phyloP scores from a whole-genome alignment of 495 filamentous ascomycete genomes.

The Chaetomium fimeti region DNA sequence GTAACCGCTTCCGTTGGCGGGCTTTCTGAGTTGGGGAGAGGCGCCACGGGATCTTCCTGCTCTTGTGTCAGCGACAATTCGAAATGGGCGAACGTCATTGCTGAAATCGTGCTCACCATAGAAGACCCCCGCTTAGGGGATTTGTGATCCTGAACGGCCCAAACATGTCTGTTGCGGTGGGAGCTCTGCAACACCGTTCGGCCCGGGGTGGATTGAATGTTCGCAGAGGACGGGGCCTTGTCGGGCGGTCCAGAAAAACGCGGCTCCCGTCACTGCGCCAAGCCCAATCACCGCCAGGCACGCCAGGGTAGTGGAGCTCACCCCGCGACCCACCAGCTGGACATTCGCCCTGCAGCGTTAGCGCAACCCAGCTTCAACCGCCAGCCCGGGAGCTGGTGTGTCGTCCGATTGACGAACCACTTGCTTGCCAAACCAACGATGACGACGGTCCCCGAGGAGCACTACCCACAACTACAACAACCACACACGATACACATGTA shows the following conservation, averaged over 20 bases:
- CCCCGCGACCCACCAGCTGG: constrained; percentile 28
- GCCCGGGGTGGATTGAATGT: constrained; percentile 15
- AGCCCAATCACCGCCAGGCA: constrained; percentile 20
- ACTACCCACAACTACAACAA: constrained; percentile 1
- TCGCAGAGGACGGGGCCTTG: constrained; percentile 4
- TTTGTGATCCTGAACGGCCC: constrained; percentile 77
- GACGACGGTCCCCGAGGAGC: no score
- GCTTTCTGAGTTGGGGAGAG: constrained; percentile 86
- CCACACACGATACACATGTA: constrained; percentile 5
- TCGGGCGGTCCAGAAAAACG: constrained; percentile 25
- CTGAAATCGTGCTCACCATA: constrained; percentile 60
- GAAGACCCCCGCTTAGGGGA: constrained; percentile 72
- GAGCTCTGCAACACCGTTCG: constrained; percentile 18
- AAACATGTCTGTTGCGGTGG: constrained; percentile 57
- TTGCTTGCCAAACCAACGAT: neutral
- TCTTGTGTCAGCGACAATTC: constrained; percentile 14
- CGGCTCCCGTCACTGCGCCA: constrained; percentile 20
- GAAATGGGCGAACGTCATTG: no score
- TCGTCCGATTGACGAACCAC: neutral
- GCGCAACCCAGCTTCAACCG: constrained; percentile 14
- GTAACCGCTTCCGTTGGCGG: constrained; percentile 82
- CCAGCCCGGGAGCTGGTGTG: neutral
- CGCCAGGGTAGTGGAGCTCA: neutral
- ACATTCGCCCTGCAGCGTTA: constrained; percentile 18
- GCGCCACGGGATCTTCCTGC: constrained; percentile 97